These are phyloP conservation scores for Candida patagonica DNA, from an alignment of 805 yeast species.

Conservation along the genomic window DNA sequence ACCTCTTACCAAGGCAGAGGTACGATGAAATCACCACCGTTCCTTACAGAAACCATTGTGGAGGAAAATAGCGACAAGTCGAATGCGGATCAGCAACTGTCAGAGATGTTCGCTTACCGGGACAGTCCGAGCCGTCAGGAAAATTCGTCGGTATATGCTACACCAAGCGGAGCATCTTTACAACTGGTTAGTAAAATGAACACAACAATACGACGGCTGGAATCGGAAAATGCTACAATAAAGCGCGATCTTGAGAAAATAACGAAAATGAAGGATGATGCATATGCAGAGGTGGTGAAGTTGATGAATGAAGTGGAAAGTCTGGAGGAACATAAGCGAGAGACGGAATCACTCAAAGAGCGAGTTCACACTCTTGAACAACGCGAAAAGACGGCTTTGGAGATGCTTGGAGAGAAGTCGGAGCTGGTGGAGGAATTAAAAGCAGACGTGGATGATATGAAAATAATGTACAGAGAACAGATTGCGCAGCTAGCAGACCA, in stretches of 20 bases:
- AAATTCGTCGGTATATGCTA: conserved; percentile 10
- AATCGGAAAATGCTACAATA: conserved; percentile 60
- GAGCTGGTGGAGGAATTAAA: conserved; percentile 77
- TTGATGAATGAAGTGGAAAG: conserved; percentile 48
- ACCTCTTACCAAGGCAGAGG: background rate
- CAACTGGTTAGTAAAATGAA: conserved; percentile 71
- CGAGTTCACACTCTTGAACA: conserved; percentile 32
- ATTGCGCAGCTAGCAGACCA: conserved; percentile 74
- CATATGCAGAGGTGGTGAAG: conserved; percentile 58
- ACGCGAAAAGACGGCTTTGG: conserved; percentile 50
- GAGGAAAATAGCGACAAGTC: background rate
- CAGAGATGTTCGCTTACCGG: conserved; percentile 1
- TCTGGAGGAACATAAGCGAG: conserved; percentile 28
- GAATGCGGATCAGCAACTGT: background rate
- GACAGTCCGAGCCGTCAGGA: conserved; percentile 6
- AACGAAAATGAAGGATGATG: conserved; percentile 48
- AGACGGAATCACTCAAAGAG: conserved; percentile 26
- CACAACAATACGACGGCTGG: conserved; percentile 66
- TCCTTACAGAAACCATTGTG: background rate
- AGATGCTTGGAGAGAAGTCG: conserved; percentile 74
- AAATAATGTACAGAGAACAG: conserved; percentile 73
- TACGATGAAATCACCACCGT: no score
- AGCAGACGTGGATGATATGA: conserved; percentile 84
- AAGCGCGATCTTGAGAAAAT: conserved; percentile 53
- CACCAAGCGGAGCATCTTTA: conserved; percentile 31